A percentile compares a stretch with the other conserved stretches of the same genome.
Evolutionary conservation across 176 grass and related monocot genomes (phyloP).

Genomic region (Bothriochloa decipiens): DNA sequence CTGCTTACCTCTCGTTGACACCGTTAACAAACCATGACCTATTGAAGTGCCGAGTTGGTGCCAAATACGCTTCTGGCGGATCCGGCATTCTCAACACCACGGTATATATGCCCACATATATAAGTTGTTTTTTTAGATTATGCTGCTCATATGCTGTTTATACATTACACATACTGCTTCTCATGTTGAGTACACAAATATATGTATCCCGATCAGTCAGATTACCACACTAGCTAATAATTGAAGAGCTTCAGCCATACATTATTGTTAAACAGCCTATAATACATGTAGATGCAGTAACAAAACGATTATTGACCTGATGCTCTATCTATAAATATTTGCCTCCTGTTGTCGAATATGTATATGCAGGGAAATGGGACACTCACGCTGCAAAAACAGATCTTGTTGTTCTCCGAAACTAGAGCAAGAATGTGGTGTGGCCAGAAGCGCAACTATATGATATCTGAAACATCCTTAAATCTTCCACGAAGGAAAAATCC

Average conservation of each 20-base stretch:
- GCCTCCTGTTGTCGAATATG: not conserved
- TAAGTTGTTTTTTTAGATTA: not conserved
- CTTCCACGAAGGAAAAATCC: too few relatives aligned
- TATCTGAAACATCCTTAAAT: too few relatives aligned
- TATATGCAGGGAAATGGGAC: slow-evolving; percentile 6
- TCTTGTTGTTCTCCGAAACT: not conserved
- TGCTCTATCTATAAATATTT: too few relatives aligned
- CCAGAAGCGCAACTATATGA: not conserved
- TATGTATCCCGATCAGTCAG: too few relatives aligned
- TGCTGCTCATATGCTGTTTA: not conserved
- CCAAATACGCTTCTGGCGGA: not conserved
- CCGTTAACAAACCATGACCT: not conserved
- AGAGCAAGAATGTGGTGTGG: not conserved
- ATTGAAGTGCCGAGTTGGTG: not conserved
- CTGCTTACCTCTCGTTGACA: slow-evolving; percentile 19
- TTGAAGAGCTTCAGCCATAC: too few relatives aligned
- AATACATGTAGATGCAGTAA: too few relatives aligned
- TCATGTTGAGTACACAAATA: too few relatives aligned
- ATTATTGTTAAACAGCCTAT: too few relatives aligned
- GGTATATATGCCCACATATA: not conserved
- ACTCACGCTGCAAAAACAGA: not conserved
- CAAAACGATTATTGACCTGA: too few relatives aligned
- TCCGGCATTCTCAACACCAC: slow-evolving; percentile 7
- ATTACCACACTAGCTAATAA: too few relatives aligned
- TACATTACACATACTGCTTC: not conserved